These are phyloP conservation scores for Aspergillus terreus DNA, from an alignment of 2,329 filamentous ascomycete genomes.

Conservation along the genomic window DNA sequence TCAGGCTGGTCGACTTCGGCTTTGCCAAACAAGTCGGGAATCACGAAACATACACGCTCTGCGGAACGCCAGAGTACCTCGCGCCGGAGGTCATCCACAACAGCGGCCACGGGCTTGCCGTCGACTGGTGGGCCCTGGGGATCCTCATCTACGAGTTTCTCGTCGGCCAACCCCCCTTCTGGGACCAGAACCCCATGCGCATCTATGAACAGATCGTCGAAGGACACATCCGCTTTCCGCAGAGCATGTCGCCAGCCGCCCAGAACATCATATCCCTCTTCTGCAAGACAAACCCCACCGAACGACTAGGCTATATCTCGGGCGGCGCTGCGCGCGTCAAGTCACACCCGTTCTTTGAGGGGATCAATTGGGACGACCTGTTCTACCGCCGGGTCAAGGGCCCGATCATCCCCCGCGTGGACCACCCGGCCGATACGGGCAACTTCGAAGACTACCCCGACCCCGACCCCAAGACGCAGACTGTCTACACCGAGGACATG, in stretches of 20 bases:
- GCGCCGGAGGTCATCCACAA: slow-evolving; percentile 66
- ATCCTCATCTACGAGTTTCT: slow-evolving; percentile 66
- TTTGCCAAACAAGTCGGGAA: slow-evolving; percentile 62
- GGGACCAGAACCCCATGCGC: slow-evolving; percentile 67
- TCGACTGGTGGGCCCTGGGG: slow-evolving; percentile 67
- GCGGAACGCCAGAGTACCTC: slow-evolving; percentile 65
- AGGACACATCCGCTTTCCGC: slow-evolving; percentile 59
- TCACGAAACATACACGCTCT: slow-evolving; percentile 62
- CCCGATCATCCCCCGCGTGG: slow-evolving; percentile 60
- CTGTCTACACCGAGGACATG: slow-evolving; percentile 57
- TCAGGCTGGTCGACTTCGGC: slow-evolving; percentile 65
- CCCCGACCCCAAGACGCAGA: slow-evolving; percentile 49
- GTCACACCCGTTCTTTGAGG: slow-evolving; percentile 59
- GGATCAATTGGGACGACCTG: slow-evolving; percentile 60
- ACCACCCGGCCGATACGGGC: slow-evolving; percentile 57
- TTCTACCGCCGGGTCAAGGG: slow-evolving; percentile 58
- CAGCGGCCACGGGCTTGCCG: slow-evolving; percentile 61
- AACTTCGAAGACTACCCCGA: slow-evolving; percentile 65
- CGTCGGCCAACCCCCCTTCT: slow-evolving; percentile 65
- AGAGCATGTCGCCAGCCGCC: slow-evolving; percentile 55
- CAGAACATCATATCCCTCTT: slow-evolving; percentile 59
- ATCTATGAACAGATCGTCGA: slow-evolving; percentile 67
- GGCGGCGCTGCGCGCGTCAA: slow-evolving; percentile 59
- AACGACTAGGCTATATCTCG: slow-evolving; percentile 60
- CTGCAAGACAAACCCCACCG: slow-evolving; percentile 61